Conservation (phyloP, 1,139 yeast species). For the Diutina mesorugosa region DNA sequence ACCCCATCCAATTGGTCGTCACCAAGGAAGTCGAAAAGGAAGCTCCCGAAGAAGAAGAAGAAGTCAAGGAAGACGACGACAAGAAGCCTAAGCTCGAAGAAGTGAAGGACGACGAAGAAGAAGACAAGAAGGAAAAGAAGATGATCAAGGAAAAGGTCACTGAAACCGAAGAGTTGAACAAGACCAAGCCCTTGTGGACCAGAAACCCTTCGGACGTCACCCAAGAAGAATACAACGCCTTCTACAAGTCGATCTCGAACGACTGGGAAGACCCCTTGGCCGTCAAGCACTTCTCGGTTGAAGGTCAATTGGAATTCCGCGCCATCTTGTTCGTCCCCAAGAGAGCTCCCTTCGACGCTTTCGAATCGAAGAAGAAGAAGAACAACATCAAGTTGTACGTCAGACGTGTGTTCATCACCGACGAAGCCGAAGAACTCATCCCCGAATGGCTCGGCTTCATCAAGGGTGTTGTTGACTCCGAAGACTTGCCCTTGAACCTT, state of each 20-base stretch:
- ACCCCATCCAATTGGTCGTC: slow-evolving; percentile 97
- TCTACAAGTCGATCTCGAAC: slow-evolving; percentile 98
- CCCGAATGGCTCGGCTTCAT: slow-evolving; percentile 99
- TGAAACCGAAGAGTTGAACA: slow-evolving; percentile 95
- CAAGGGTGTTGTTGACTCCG: slow-evolving; percentile 99
- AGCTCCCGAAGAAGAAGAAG: slow-evolving; percentile 50
- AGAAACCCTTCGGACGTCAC: slow-evolving; percentile 97
- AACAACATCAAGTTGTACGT: slow-evolving; percentile 97
- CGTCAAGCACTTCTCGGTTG: slow-evolving; percentile 98
- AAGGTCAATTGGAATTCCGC: slow-evolving; percentile 99
- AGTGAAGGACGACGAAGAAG: slow-evolving; percentile 54
- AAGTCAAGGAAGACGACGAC: slow-evolving; percentile 33
- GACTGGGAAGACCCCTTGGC: slow-evolving; percentile 99
- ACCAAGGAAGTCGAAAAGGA: slow-evolving; percentile 98
- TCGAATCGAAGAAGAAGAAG: slow-evolving; percentile 98
- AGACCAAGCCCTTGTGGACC: slow-evolving; percentile 99
- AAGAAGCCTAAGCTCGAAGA: slow-evolving; percentile 35
- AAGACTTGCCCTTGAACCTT: slow-evolving; percentile 98
- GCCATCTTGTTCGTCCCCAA: slow-evolving; percentile 96
- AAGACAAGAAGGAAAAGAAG: slow-evolving; percentile 43
- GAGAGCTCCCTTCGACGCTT: slow-evolving; percentile 98
- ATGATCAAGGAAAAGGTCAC: slow-evolving; percentile 77
- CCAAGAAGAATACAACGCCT: slow-evolving; percentile 97
- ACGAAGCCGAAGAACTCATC: slow-evolving; percentile 97
- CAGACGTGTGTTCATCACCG: slow-evolving; percentile 99